These are phyloP conservation scores for Dictyostelium capitatum DNA, from an alignment of 78 protist genomes.

Conservation along the genomic window DNA sequence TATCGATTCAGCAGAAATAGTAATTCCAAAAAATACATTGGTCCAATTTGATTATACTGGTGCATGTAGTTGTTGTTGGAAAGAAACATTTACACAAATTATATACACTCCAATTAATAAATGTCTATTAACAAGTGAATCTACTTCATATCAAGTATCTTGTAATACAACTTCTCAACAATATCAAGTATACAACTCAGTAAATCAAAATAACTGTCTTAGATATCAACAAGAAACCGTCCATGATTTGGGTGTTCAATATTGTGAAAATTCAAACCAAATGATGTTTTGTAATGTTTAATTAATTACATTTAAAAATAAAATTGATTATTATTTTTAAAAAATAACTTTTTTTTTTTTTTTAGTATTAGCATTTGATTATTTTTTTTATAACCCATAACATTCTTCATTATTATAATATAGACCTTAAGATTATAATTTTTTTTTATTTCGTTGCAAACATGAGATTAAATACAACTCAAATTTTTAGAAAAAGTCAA, in stretches of 20 bases:
- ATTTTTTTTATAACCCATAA: too few species aligned
- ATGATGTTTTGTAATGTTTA: conserved; percentile 2
- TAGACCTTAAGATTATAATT: too few species aligned
- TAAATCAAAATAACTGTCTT: not conserved
- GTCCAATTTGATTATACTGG: not conserved
- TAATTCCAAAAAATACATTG: not conserved
- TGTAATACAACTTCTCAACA: not conserved
- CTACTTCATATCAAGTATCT: not conserved
- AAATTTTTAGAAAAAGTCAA: too few species aligned
- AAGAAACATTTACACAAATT: not conserved
- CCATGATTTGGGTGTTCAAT: not conserved
- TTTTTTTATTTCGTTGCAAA: too few species aligned
- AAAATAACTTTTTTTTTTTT: too few species aligned
- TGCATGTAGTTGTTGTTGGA: not conserved
- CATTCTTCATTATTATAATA: too few species aligned
- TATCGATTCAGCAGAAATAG: not conserved
- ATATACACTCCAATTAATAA: not conserved
- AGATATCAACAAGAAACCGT: not conserved
- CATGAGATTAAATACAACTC: too few species aligned
- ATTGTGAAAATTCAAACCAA: not conserved
- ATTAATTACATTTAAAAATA: not conserved
- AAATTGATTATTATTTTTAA: too few species aligned
- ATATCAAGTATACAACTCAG: not conserved
- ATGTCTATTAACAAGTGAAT: not conserved
- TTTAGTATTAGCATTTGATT: too few species aligned